These are phyloP conservation scores for Colletotrichum destructivum DNA, from an alignment of 2,329 filamentous ascomycete species.

Conservation along the genomic window DNA sequence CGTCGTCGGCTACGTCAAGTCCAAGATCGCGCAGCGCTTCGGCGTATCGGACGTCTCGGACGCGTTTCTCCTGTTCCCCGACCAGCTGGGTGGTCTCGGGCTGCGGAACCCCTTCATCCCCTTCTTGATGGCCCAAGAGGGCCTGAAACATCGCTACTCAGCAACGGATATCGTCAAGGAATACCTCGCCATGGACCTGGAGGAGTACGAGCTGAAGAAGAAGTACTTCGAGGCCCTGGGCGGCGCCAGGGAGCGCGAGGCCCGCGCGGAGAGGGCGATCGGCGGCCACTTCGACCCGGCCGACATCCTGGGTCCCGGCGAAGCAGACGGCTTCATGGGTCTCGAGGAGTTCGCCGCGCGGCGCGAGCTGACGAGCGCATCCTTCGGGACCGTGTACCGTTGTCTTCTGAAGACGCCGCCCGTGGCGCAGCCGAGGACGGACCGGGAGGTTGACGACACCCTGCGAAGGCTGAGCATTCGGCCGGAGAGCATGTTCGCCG, in stretches of 20 bases:
- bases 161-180: not conserved
- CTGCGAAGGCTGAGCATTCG: not conserved
- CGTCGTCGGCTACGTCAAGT: slow-evolving; percentile 50
- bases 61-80: slow-evolving; percentile 63
- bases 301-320: not conserved
- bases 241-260: not conserved
- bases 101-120: slow-evolving; percentile 63
- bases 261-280: not conserved
- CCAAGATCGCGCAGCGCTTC: slow-evolving; percentile 53
- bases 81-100: slow-evolving; percentile 61
- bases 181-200: not conserved
- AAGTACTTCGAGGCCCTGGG: not conserved
- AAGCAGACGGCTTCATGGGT: slow-evolving; percentile 5
- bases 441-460: not conserved
- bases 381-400: not conserved
- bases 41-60: slow-evolving; percentile 57
- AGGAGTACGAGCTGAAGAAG: not conserved
- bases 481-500: not conserved
- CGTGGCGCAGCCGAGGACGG: not conserved
- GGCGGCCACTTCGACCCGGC: not conserved
- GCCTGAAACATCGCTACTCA: not conserved
- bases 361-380: not conserved
- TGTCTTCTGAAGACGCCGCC: not conserved
- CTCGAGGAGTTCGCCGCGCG: not conserved
- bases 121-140: slow-evolving; percentile 55